A percentile compares a stretch with the other conserved stretches of the same genome.
Evolutionary conservation across 2,329 filamentous ascomycete species (phyloP).

Genomic region (Colletotrichum musicola): DNA sequence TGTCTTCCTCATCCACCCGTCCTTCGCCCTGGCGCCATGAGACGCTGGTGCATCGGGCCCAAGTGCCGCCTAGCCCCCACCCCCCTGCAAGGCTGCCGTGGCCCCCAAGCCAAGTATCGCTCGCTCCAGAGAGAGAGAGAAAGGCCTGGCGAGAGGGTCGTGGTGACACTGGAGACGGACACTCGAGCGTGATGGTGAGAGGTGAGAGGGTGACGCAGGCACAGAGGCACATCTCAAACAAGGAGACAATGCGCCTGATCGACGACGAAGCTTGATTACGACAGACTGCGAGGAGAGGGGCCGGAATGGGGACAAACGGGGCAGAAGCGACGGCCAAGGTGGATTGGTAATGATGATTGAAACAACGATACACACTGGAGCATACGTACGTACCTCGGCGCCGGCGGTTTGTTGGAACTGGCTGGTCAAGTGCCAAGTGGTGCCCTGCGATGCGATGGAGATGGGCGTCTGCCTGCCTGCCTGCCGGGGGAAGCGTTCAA

Average conservation of each 20-base stretch:
- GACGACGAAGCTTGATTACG: conserved; percentile 31
- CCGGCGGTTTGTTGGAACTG: not conserved
- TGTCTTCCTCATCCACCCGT: not conserved
- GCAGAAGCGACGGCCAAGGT: not conserved
- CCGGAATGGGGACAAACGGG: conserved; percentile 25
- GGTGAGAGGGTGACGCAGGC: conserved; percentile 22
- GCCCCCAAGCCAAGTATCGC: conserved; percentile 15
- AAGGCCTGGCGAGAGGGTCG: conserved; percentile 10
- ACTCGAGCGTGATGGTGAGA: conserved; percentile 13
- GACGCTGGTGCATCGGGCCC: conserved; percentile 7
- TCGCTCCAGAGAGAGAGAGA: not conserved
- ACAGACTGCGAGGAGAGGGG: conserved; percentile 16
- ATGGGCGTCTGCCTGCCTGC: not conserved
- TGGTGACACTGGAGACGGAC: conserved; percentile 20
- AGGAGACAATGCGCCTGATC: conserved; percentile 28
- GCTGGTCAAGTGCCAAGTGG: too few species aligned
- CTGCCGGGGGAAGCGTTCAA: conserved; percentile 12
- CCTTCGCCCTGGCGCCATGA: conserved; percentile 4
- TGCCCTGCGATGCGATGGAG: not conserved
- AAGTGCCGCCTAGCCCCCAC: conserved; percentile 1
- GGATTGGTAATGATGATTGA: conserved; percentile 27
- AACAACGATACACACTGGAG: conserved; percentile 1
- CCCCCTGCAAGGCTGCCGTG: conserved; percentile 15
- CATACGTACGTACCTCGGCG: conserved; percentile 17
- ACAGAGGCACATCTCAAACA: conserved; percentile 13